phyloP scores from a whole-genome alignment of 1,139 yeast species.

The Sugiyamaella castrensis region DNA sequence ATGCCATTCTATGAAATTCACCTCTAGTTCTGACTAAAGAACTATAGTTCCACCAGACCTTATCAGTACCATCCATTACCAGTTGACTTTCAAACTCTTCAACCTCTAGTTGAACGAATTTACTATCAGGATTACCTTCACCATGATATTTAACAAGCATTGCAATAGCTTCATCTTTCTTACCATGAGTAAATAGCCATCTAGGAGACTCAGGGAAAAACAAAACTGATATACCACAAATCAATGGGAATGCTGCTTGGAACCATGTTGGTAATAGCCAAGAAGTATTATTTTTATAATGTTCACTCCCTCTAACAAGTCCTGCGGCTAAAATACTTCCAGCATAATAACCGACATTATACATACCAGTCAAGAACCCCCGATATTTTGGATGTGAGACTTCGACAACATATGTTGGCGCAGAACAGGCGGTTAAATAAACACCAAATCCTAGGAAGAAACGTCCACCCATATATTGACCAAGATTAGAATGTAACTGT shows the following conservation, averaged over 20 bases:
- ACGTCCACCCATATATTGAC: slow-evolving; percentile 47
- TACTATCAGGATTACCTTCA: slow-evolving; percentile 22
- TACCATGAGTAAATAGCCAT: slow-evolving; percentile 50
- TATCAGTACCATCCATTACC: slow-evolving; percentile 12
- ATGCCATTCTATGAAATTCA: no score
- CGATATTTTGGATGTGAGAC: slow-evolving; percentile 44
- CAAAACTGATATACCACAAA: slow-evolving; percentile 54
- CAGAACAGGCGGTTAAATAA: slow-evolving; percentile 42
- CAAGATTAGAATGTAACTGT: slow-evolving; percentile 39
- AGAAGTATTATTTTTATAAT: slow-evolving; percentile 21
- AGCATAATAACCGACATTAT: slow-evolving; percentile 47
- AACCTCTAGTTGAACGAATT: slow-evolving; percentile 15
- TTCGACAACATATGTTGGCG: slow-evolving; percentile 45
- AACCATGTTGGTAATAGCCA: slow-evolving; percentile 47
- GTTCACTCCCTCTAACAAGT: slow-evolving; percentile 35
- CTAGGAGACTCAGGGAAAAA: slow-evolving; percentile 70
- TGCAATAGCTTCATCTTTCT: slow-evolving; percentile 46
- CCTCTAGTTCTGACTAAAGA: no score
- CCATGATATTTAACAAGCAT: slow-evolving; percentile 27
- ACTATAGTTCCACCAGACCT: slow-evolving; percentile 13
- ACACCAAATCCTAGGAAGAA: slow-evolving; percentile 50
- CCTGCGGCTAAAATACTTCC: slow-evolving; percentile 58
- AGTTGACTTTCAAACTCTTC: slow-evolving; percentile 16
- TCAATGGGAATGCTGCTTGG: slow-evolving; percentile 43
- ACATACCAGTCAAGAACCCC: slow-evolving; percentile 40